A percentile compares a stretch with the other conserved stretches of the same genome.
phyloP scores from a whole-genome alignment of 2,329 filamentous ascomycete species.

The Pseudogymnoascus sp. region DNA sequence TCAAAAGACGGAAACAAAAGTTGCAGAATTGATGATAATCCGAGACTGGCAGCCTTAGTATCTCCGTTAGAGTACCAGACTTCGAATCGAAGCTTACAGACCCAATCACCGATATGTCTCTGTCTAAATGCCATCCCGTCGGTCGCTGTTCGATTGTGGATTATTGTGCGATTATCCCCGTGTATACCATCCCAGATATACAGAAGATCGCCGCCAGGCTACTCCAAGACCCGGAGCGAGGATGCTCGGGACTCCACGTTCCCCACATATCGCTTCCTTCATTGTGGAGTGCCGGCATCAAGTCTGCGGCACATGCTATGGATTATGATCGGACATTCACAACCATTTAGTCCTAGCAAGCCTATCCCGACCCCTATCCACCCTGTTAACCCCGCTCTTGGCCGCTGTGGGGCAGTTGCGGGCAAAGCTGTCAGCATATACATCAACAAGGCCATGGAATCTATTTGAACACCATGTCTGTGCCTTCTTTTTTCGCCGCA shows the following conservation, averaged over 20 bases:
- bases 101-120: constrained; percentile 2
- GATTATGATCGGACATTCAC: constrained; percentile 2
- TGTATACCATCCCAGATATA: not conserved
- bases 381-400: constrained; percentile 3
- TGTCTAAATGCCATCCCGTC: not conserved
- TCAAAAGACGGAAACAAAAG: not conserved
- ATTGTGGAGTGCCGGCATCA: not conserved
- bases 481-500: not conserved
- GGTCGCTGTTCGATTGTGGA: not conserved
- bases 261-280: not conserved
- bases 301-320: not conserved
- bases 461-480: constrained; percentile 1
- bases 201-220: not conserved
- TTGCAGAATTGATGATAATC: not conserved
- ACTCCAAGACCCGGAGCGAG: not conserved
- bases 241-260: not conserved
- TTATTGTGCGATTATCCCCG: not conserved
- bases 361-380: not conserved
- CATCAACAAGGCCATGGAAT: constrained; percentile 1
- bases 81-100: not conserved
- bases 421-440: constrained; percentile 1
- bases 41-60: not conserved
- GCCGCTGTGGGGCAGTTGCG: not conserved
- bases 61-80: not conserved
- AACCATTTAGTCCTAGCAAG: not conserved